These are phyloP conservation scores for Xylariaceae sp. DNA, from an alignment of 2,329 filamentous ascomycete species.

Conservation along the genomic window DNA sequence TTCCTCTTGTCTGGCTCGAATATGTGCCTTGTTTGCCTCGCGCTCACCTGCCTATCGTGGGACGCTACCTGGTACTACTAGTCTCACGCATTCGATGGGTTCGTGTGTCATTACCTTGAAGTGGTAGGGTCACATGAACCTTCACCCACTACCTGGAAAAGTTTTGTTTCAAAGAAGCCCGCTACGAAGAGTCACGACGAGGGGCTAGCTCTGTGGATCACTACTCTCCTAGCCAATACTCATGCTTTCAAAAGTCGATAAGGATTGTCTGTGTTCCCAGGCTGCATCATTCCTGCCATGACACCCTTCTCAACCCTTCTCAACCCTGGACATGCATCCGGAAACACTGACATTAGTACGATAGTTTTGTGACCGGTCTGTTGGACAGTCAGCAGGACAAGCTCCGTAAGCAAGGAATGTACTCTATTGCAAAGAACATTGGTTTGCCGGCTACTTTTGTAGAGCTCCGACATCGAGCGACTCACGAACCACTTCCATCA, in stretches of 20 bases:
- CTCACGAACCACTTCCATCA: conserved; percentile 81
- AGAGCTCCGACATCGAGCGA: conserved; percentile 83
- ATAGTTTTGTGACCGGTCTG: conserved; percentile 74
- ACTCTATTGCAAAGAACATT: conserved; percentile 63
- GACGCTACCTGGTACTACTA: not conserved
- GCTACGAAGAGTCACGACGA: no score
- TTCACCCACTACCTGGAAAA: no score
- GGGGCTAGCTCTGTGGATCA: no score
- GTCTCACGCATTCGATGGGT: no score
- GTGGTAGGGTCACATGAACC: no score
- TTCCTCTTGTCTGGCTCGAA: not conserved
- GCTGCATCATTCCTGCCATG: no score
- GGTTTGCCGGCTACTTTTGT: conserved; percentile 76
- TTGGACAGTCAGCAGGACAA: conserved; percentile 70
- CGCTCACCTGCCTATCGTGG: conserved; percentile 3
- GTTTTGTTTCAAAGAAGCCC: no score
- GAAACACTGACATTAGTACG: conserved; percentile 10
- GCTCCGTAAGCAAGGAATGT: conserved; percentile 67
- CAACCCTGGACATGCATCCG: no score
- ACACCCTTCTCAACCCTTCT: no score
- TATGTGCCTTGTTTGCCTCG: not conserved
- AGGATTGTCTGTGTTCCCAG: no score
- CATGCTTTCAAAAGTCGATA: not conserved
- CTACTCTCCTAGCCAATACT: conserved; percentile 2
- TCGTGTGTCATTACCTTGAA: no score